Base-by-base conservation (phyloP, 495 filamentous ascomycete genomes). In the Aspergillus affinis region DNA sequence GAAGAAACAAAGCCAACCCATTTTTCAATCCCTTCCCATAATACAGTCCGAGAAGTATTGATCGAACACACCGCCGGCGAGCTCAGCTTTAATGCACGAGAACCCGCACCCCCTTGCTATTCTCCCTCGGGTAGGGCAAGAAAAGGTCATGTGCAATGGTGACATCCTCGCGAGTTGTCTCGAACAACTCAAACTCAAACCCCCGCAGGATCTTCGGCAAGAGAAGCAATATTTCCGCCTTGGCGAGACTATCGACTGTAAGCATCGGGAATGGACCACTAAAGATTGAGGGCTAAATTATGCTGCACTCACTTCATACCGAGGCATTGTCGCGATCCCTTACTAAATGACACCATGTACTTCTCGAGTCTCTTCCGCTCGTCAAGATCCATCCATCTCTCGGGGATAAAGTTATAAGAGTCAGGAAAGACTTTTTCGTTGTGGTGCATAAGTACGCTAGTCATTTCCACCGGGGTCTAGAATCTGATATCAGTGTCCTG, bases 291-390 rank as follows among this genome's bases (percentile, higher is more conserved):
- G 10, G 7, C 6, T 6, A 3, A 32, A 32, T 3, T 8, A 6
- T 1, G 30, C 10, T 7, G 7, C 10, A 63, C 68, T 20, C 64
- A 72, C 70, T 81, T 78, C 44, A 81, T 82, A 1, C 81, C 84
- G 27, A 86, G 61, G 55, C 82, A 86, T 20, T 66, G 64, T 46
- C 83, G 61, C 2, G 67, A 72, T 2, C 83, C 81, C 62, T 76
- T 79, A 19, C 69, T 75, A 55, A 85, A 85, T 0, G 78, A 59
- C 3, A 81, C 67, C 53, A 84, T 51, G 50, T 82, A 80, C 49
- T 72, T 75, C 18, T 80, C 75, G 30, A 83, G 67, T 15, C 65
- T 60, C 27, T 72, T 65, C 3, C 72, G 68, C 20, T 68, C 51
- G 6, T 66, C 61, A 2, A 47, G 63, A 30, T 69, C 66, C 57